Evolutionary conservation across 306 rosid species (phyloP).

Genomic region (Rubus idaeus): DNA sequence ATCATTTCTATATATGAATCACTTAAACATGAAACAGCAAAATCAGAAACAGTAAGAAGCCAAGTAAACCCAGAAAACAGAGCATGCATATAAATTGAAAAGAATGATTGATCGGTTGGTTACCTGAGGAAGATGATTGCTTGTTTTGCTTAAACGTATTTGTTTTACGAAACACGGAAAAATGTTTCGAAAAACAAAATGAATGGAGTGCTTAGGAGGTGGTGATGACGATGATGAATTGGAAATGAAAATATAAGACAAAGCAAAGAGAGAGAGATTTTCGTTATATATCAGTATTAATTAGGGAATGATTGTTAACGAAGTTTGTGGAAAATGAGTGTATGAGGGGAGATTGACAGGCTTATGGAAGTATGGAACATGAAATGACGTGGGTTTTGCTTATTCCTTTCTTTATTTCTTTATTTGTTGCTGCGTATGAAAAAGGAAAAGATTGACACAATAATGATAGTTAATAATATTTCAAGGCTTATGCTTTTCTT

Average conservation of each 20-base stretch:
- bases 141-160: slow-evolving; percentile 28
- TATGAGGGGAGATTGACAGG: no score
- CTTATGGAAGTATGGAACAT: no score
- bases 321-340: no score
- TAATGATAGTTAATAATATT: no score
- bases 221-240: not conserved
- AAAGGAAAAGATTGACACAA: no score
- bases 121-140: slow-evolving; percentile 45
- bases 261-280: slow-evolving; percentile 12
- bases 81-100: not conserved
- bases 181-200: not conserved
- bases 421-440: no score
- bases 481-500: no score
- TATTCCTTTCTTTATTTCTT: no score
- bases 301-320: no score
- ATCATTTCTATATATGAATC: not conserved
- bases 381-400: no score
- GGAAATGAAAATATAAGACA: slow-evolving; percentile 12
- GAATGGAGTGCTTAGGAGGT: slow-evolving; percentile 6
- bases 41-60: no score
- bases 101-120: slow-evolving; percentile 26
- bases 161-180: slow-evolving; percentile 1
- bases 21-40: not conserved
- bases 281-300: slow-evolving; percentile 11
- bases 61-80: not conserved